phyloP scores from a whole-genome alignment of 1,284 basidiomycete genomes.

The Austroboletus niveus region DNA sequence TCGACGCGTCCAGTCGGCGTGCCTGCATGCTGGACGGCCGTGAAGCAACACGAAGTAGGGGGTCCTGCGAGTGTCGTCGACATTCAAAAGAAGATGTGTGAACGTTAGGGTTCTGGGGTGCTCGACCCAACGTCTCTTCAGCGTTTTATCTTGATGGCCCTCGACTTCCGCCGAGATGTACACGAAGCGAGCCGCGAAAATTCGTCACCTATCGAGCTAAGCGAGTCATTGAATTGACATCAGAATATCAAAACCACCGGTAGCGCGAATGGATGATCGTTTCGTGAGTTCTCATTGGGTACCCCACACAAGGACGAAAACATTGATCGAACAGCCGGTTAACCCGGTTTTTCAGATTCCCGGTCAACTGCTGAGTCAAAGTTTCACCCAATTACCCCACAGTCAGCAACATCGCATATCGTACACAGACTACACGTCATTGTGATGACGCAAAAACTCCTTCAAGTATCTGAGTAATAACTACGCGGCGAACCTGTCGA shows the following conservation, averaged over 20 bases:
- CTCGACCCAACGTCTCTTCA: too few relatives aligned
- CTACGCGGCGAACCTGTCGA: conserved; percentile 40
- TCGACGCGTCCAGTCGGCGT: conserved; percentile 42
- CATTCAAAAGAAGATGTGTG: not conserved
- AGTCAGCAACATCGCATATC: conserved; percentile 1
- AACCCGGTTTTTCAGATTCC: too few relatives aligned
- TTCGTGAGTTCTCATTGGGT: too few relatives aligned
- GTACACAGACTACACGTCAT: conserved; percentile 3
- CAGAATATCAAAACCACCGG: too few relatives aligned
- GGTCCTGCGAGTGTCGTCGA: conserved; percentile 39
- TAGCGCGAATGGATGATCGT: too few relatives aligned
- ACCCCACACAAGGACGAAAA: too few relatives aligned
- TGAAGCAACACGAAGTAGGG: conserved; percentile 45
- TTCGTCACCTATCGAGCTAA: too few relatives aligned
- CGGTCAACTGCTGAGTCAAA: not conserved
- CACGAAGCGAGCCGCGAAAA: too few relatives aligned
- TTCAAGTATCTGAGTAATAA: not conserved
- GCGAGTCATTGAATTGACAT: not conserved
- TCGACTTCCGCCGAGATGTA: too few relatives aligned
- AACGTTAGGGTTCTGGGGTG: too few relatives aligned
- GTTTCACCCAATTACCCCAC: not conserved
- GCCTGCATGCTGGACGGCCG: conserved; percentile 47
- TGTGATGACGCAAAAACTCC: not conserved
- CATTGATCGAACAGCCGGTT: too few relatives aligned
- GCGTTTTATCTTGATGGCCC: not conserved